Evolutionary conservation across 2,329 filamentous ascomycete species (phyloP), one percentile per base, ranked within the genome.

Genomic region (Sarocladium brachiariae): DNA sequence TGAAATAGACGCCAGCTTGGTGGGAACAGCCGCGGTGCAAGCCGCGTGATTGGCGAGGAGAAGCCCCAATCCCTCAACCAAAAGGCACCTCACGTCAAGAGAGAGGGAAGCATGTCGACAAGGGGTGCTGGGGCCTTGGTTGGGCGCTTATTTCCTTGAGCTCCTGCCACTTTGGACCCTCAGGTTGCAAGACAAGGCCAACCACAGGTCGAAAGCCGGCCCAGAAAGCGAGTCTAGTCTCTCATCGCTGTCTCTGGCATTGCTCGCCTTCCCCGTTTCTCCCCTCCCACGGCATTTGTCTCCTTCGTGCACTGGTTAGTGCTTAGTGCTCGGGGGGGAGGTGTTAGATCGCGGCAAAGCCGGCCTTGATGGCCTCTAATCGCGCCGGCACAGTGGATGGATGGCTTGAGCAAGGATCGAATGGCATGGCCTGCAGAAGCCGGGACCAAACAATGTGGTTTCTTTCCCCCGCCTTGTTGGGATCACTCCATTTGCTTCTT

Each of bases 1-100:
- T 54, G 52, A 54, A 56, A 62, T 64, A 64, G 59, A 64, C 62
- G 62, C 62, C 61, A 54, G 55, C 43, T 45, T 55, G 55, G 55
- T 55, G 47, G n/a, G 57, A 58, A 63, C 58, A 60, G 56, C 56
- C 58, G 58, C 45, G 25, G 18, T 25, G 16, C 39, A 18, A 45
- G 55, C 53, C 52, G 56, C 57, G 56, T 63, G 62, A 63, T 64
- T 64, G 62, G 60, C 49, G 55, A 56, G 18, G 18, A 30, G 18
- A n/a, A n/a, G n/a, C n/a, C n/a, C 4, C 39, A 8, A 19, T n/a
- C 39, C 39, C 27, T 45, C 39, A 45, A n/a, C n/a, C 39, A 45
- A 11, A 45, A 19, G 21, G n/a, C n/a, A 45, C 39, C n/a, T 25
- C n/a, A 45, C 39, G 8, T 25, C 21, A 19, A 45, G 39, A 45